A percentile compares a stretch with the other conserved stretches of the same genome.
Evolutionary conservation across 495 filamentous ascomycete genomes (phyloP).

Genomic region (Friedmanniomyces simplex): DNA sequence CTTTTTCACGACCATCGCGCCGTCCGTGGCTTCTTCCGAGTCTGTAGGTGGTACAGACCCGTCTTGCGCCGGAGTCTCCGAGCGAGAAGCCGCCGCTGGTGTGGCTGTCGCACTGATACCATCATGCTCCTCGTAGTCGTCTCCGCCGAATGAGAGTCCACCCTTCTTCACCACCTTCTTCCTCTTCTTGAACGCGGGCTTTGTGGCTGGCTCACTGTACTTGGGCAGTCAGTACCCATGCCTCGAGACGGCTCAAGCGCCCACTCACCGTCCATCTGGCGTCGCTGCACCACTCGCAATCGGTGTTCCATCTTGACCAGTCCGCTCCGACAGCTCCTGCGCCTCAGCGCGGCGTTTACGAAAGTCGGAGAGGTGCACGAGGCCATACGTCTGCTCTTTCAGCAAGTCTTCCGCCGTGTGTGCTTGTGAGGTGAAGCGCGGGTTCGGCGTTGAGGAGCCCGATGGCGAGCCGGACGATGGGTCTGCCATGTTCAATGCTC

Average conservation of each 20-base stretch:
- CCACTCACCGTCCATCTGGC: conserved; percentile 30
- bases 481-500: conserved; percentile 10
- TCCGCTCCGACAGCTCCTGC: conserved; percentile 58
- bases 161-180: conserved; percentile 51
- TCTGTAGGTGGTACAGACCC: conserved; percentile 17
- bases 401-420: conserved; percentile 83
- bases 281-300: conserved; percentile 39
- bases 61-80: conserved; percentile 21
- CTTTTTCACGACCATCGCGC: conserved; percentile 36
- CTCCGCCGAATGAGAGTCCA: conserved; percentile 58
- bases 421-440: conserved; percentile 67
- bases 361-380: conserved; percentile 88
- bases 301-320: conserved; percentile 52
- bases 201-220: conserved; percentile 38
- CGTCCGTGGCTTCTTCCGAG: conserved; percentile 30
- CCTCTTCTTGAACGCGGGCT: conserved; percentile 51
- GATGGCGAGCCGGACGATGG: conserved; percentile 9
- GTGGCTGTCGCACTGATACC: conserved; percentile 3
- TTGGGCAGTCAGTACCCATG: conserved; percentile 38
- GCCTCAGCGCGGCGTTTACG: conserved; percentile 94
- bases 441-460: conserved; percentile 13
- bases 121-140: conserved; percentile 42
- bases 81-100: conserved; percentile 16
- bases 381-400: conserved; percentile 82
- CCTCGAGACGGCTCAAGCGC: neutral